Conservation (phyloP, 495 filamentous ascomycete genomes). For the Acidomyces sp. region DNA sequence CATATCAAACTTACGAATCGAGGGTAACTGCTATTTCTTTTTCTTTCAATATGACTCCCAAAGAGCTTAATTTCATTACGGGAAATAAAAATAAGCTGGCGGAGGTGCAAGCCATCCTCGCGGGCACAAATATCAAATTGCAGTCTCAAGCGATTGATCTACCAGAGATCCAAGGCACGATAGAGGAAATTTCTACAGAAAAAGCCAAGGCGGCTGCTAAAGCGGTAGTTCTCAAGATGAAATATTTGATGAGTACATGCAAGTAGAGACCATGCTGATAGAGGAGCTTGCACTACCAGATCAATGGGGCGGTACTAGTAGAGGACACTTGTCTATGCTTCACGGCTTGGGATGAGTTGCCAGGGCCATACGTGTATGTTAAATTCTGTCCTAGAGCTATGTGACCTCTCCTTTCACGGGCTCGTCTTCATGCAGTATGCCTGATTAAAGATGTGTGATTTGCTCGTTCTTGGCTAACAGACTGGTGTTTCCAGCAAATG, state of each 20-base stretch:
- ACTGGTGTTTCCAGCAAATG: slow-evolving; percentile 53
- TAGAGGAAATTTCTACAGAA: slow-evolving; percentile 78
- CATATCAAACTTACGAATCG: no score
- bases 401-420: no score
- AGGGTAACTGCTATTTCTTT: no score
- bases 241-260: no score
- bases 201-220: slow-evolving; percentile 74
- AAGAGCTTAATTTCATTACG: slow-evolving; percentile 80
- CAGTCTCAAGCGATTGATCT: slow-evolving; percentile 63
- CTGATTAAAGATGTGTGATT: no score
- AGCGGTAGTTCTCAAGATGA: slow-evolving; percentile 33
- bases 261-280: no score
- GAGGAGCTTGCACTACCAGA: slow-evolving; percentile 41
- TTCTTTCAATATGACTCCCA: no score
- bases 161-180: slow-evolving; percentile 78
- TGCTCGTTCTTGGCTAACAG: no score
- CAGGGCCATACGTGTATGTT: slow-evolving; percentile 90
- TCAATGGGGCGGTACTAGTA: slow-evolving; percentile 77
- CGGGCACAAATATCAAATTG: slow-evolving; percentile 50
- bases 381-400: no score
- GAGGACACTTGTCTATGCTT: slow-evolving; percentile 95
- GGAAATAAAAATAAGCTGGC: slow-evolving; percentile 84
- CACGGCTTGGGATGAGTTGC: slow-evolving; percentile 71
- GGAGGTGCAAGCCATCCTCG: slow-evolving; percentile 78
- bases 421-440: no score